Evolutionary conservation across 306 rosid genomes (phyloP), one percentile per base, ranked within the genome.

Genomic region (Delonix regia): DNA sequence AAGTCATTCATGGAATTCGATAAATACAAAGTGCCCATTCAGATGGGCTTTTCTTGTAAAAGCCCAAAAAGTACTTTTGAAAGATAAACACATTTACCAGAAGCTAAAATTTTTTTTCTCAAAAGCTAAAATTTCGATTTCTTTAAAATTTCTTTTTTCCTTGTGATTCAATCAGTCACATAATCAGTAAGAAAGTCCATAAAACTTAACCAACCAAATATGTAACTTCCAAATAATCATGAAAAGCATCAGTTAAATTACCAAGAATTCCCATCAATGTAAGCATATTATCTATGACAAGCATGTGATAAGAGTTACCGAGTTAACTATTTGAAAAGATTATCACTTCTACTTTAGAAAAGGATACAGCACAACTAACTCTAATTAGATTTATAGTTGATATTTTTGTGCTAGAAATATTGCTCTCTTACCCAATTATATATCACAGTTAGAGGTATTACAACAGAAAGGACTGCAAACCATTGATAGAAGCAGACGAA

Each of bases 1-100:
- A 59, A 60, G 28, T 49, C 83, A 77, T 48, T 55, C 36, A 45
- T n/a, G 28, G 22, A 82, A 78, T 69, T 64, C 63, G 48, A 72
- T 44, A 18, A 67, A 78, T 78, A 63, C 33, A 70, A 53, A 74
- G 33, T 13, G 27, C 51, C 33, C 1, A 10, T n/a, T 4, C 5
- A 18, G 42, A 39, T 39, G 51, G 33, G 30, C 33, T 65, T 19
- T 65, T 39, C 71, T 21, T 21, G 15, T 30, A 39, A 39, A 39
- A 39, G 9, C 24, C 21, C 21, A 62, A 38, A 38, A 25, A 11
- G n/a, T 65, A 33, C 52, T 65, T 19, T 65, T 38, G 33, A 10
- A n/a, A n/a, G n/a, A n/a, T n/a, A n/a, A n/a, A n/a, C n/a, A n/a
- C n/a, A n/a, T n/a, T n/a, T n/a, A n/a, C n/a, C n/a, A n/a, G n/a